Conservation (phyloP, 805 yeast genomes). For the Candida taoyuanica region DNA sequence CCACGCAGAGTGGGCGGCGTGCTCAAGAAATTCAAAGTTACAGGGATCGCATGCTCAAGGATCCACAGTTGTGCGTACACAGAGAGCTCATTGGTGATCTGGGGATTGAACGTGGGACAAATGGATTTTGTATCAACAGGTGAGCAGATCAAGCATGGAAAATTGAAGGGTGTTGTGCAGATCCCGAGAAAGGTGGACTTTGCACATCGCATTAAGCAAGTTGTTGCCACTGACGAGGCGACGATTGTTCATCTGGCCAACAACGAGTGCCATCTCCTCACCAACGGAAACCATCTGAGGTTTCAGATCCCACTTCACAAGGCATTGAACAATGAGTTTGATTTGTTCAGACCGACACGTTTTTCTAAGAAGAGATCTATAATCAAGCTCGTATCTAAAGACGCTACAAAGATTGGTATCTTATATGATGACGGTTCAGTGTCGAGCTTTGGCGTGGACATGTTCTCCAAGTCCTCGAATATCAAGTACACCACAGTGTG, state of each 20-base stretch:
- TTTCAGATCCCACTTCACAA: slow-evolving; percentile 35
- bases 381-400: slow-evolving; percentile 33
- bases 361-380: slow-evolving; percentile 38
- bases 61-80: slow-evolving; percentile 64
- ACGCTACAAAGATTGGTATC: slow-evolving; percentile 41
- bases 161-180: slow-evolving; percentile 35
- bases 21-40: slow-evolving; percentile 25
- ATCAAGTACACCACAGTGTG: slow-evolving; percentile 50
- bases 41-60: slow-evolving; percentile 50
- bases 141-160: slow-evolving; percentile 29
- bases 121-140: slow-evolving; percentile 50
- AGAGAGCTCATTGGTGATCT: slow-evolving; percentile 42
- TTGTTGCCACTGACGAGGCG: slow-evolving; percentile 60
- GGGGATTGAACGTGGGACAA: slow-evolving; percentile 86
- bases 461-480: slow-evolving; percentile 27
- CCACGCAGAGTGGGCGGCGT: slow-evolving; percentile 25
- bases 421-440: slow-evolving; percentile 54
- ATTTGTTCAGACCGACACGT: slow-evolving; percentile 47
- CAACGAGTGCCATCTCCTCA: slow-evolving; percentile 60
- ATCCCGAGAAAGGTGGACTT: slow-evolving; percentile 39
- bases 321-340: slow-evolving; percentile 40
- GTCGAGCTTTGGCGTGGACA: slow-evolving; percentile 31
- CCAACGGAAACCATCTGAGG: slow-evolving; percentile 52
- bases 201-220: slow-evolving; percentile 40
- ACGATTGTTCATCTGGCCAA: slow-evolving; percentile 58